Conservation (phyloP, 129 eudicot genomes). For the Pseudognaphalium luteoalbum region DNA sequence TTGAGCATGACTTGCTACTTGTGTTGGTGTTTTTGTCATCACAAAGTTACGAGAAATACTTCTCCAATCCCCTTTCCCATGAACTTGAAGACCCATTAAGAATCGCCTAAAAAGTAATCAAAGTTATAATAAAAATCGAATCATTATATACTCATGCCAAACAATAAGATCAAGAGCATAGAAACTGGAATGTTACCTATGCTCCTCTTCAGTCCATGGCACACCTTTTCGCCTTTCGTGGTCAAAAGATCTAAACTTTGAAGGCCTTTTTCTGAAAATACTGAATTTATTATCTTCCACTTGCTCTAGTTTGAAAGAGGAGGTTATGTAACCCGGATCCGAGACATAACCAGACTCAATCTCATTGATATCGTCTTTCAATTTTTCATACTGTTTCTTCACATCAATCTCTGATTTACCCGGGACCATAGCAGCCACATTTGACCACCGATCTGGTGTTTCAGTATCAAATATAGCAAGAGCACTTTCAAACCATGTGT, state of each 20-base stretch:
- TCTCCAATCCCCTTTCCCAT: constrained; percentile 92
- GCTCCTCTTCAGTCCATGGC: constrained; percentile 98
- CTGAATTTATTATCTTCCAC: constrained; percentile 44
- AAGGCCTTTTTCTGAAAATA: constrained; percentile 48
- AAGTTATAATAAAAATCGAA: neutral
- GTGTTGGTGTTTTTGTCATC: constrained; percentile 74
- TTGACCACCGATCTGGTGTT: constrained; percentile 78
- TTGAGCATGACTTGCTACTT: constrained; percentile 96
- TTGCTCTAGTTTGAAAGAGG: constrained; percentile 52
- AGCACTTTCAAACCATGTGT: constrained; percentile 84
- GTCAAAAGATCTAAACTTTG: constrained; percentile 48
- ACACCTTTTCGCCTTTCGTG: constrained; percentile 87
- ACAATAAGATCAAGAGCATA: neutral
- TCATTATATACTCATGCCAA: neutral
- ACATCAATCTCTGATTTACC: constrained; percentile 86
- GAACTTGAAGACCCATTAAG: constrained; percentile 70
- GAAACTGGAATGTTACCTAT: constrained; percentile 51
- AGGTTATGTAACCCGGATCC: constrained; percentile 49
- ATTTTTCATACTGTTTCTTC: constrained; percentile 63
- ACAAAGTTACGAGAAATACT: constrained; percentile 81
- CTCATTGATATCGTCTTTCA: constrained; percentile 70
- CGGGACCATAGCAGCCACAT: constrained; percentile 72
- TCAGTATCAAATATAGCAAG: constrained; percentile 69
- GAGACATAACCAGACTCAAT: constrained; percentile 84
- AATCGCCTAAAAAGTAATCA: constrained; percentile 49